Conservation (phyloP, 164 flowering plant genomes). For the Umbilicus rupestris region DNA sequence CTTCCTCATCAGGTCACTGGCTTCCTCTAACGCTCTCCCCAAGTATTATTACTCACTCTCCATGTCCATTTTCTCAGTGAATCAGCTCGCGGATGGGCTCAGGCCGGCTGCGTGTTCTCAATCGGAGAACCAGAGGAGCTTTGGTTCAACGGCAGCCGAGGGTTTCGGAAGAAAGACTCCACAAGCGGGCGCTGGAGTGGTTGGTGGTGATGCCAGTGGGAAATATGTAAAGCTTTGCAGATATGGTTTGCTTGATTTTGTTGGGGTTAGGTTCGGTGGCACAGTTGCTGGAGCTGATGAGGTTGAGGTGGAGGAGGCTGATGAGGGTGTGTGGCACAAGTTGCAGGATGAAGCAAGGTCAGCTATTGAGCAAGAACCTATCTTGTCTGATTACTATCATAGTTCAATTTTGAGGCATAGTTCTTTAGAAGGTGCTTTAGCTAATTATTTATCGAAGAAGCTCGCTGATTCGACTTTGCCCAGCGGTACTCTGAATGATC, state of each 20-base stretch:
- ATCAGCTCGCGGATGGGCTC: background rate
- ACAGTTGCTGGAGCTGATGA: constrained; percentile 9
- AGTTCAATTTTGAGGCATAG: constrained; percentile 34
- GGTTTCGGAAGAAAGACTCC: too few relatives aligned
- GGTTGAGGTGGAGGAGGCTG: constrained; percentile 14
- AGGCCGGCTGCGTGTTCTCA: background rate
- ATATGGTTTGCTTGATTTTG: background rate
- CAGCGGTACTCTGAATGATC: constrained; percentile 30
- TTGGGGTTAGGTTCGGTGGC: background rate
- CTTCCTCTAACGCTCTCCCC: background rate
- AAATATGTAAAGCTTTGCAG: too few relatives aligned
- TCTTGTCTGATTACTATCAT: constrained; percentile 40
- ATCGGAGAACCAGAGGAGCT: background rate
- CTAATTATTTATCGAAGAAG: constrained; percentile 39
- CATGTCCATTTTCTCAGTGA: too few relatives aligned
- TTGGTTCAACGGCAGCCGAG: background rate
- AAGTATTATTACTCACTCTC: background rate
- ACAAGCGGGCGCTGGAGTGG: too few relatives aligned
- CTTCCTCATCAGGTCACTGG: background rate
- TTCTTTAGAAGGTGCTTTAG: constrained; percentile 44
- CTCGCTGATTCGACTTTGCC: constrained; percentile 36
- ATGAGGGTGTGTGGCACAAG: constrained; percentile 34
- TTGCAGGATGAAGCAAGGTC: constrained; percentile 46
- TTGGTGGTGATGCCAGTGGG: too few relatives aligned
- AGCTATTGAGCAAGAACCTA: constrained; percentile 46